Conservation (phyloP, 768 basidiomycete species). For the Mycena haematopus region DNA sequence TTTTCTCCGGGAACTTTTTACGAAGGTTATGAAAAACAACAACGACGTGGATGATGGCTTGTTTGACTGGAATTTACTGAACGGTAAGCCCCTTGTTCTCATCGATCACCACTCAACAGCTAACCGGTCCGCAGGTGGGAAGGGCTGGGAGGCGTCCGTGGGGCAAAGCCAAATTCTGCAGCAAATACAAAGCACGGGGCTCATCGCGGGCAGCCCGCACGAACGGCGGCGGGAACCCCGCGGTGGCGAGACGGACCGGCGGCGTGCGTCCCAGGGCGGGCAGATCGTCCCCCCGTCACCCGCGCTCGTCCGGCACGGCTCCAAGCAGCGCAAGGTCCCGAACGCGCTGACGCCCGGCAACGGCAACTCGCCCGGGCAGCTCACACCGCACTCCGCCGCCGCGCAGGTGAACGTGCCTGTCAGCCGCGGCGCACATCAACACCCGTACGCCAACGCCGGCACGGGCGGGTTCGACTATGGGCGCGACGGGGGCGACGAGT, state of each 20-base stretch:
- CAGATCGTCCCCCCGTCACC: constrained; percentile 75
- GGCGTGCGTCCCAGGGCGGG: constrained; percentile 66
- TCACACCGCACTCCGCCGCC: constrained; percentile 74
- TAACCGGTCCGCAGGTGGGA: constrained; percentile 62
- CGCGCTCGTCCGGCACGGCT: constrained; percentile 78
- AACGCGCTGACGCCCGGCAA: constrained; percentile 62
- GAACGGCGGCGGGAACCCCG: constrained; percentile 70
- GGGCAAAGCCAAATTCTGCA: constrained; percentile 69
- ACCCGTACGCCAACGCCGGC: constrained; percentile 73
- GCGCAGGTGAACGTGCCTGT: constrained; percentile 79
- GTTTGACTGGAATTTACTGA: constrained; percentile 96
- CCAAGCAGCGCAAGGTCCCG: constrained; percentile 72
- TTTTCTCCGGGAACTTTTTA: constrained; percentile 93
- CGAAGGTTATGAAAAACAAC: constrained; percentile 91
- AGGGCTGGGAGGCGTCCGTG: constrained; percentile 90
- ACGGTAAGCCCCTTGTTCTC: constrained; percentile 56
- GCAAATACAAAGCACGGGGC: constrained; percentile 64
- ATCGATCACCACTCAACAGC: not conserved
- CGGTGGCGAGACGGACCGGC: constrained; percentile 60
- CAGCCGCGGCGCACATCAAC: constrained; percentile 52
- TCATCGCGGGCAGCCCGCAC: constrained; percentile 46
- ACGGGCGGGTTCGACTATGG: constrained; percentile 67
- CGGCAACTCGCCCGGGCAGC: constrained; percentile 56
- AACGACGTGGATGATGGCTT: constrained; percentile 91
- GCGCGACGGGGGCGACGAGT: constrained; percentile 59